Evolutionary conservation across 805 yeast species (phyloP), one percentile per base, ranked within the genome.

Genomic region (Debaryomyces tyrocola): DNA sequence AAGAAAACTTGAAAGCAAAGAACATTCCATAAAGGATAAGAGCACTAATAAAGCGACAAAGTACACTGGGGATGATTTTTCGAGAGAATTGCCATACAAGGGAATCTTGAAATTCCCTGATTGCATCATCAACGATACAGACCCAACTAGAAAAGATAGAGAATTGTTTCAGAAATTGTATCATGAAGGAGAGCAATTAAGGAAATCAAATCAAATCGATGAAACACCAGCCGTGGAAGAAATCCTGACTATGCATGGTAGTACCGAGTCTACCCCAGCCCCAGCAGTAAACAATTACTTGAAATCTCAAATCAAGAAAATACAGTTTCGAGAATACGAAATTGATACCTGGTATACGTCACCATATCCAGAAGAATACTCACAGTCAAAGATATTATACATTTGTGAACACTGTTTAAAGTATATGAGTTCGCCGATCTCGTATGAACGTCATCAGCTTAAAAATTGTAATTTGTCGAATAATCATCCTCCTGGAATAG

Each of bases 291-390:
- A 39, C 21, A 43, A 44, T 20, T 50, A 50, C 29, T 31, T 47
- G 14, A 47, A 54, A 41, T 60, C 66, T 2, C 73, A 76, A 47
- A 77, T 87, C 36, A 74, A 78, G 41, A 79, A 79, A 46, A 83
- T 91, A 20, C 90, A 84, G 55, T 82, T 91, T 53, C 80, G 90
- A 31, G 77, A 78, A 37, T 80, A 68, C 62, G 90, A 86, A 60
- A 87, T 94, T 21, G 87, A 85, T 49, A 88, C 97, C 0, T 90
- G 97, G 96, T 91, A 87, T 64, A 80, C 87, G 3, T 84, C 97
- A 0, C 98, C 98, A 1, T 94, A 88, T 60, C 97, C 98, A 0
- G 90, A 87, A 49, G 94, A 88, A 58, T 88, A 83, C 58, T 80
- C 88, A 36, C 75, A 75, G 27, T 78, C 82, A 39, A 70, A 72